Percentiles rank a stretch among this genome's conserved stretches.
phyloP scores from a whole-genome alignment of 768 basidiomycete species.

The Russula virescens region DNA sequence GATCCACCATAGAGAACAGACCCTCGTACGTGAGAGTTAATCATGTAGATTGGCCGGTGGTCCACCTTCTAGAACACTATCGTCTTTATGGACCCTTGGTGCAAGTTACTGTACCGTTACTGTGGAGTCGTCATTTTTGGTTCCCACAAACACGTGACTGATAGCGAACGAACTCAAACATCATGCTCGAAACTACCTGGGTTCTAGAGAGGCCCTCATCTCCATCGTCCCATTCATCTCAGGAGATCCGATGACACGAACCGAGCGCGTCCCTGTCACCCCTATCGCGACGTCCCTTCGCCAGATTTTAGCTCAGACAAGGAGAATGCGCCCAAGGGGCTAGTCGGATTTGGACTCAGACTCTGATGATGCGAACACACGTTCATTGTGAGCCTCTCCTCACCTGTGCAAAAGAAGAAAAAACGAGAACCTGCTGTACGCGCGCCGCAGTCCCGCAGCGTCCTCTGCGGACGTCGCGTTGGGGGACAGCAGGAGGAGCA shows the following conservation, averaged over 20 bases:
- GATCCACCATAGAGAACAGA: too few relatives aligned
- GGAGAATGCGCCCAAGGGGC: constrained; percentile 20
- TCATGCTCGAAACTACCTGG: not conserved
- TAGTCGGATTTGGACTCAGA: not conserved
- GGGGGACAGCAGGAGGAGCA: constrained; percentile 5
- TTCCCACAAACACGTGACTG: too few relatives aligned
- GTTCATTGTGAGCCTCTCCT: not conserved
- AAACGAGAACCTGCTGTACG: not conserved
- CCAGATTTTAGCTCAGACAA: constrained; percentile 24
- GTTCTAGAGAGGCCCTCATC: constrained; percentile 22
- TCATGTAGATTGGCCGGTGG: too few relatives aligned
- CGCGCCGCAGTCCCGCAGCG: constrained; percentile 11
- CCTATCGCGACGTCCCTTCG: constrained; percentile 6
- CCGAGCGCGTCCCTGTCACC: too few relatives aligned
- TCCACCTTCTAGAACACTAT: too few relatives aligned
- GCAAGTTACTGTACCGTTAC: too few relatives aligned
- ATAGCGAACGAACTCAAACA: not conserved
- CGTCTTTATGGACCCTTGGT: too few relatives aligned
- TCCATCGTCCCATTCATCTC: constrained; percentile 20
- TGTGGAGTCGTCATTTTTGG: too few relatives aligned
- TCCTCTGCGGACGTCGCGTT: constrained; percentile 23
- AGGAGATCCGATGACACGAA: not conserved
- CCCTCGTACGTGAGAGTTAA: too few relatives aligned
- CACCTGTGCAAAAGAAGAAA: not conserved
- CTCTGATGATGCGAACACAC: not conserved